phyloP scores from a whole-genome alignment of 1,139 yeast species.

The Yamadazyma sp. region DNA sequence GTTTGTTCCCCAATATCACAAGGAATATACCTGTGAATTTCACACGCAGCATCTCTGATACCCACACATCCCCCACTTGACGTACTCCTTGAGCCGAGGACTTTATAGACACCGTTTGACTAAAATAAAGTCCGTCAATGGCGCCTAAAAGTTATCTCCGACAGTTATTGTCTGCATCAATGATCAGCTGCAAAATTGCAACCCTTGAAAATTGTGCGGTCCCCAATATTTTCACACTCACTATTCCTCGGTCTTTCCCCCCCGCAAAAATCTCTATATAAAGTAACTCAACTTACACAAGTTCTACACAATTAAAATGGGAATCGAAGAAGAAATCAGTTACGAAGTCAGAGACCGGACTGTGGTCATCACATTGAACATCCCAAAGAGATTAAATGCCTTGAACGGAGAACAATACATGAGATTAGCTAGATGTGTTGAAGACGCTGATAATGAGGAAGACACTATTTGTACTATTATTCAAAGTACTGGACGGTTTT shows the following conservation, averaged over 20 bases:
- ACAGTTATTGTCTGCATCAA: too few species aligned
- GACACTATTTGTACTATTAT: constrained; percentile 66
- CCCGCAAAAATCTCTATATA: constrained; percentile 15
- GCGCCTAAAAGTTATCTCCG: too few species aligned
- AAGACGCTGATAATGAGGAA: constrained; percentile 66
- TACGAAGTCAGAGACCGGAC: constrained; percentile 54
- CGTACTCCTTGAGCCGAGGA: too few species aligned
- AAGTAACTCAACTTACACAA: not conserved
- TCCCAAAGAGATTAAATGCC: constrained; percentile 67
- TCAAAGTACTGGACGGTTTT: constrained; percentile 72
- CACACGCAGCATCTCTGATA: too few species aligned
- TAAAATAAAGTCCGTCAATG: too few species aligned
- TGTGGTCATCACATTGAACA: constrained; percentile 68
- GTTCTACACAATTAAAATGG: too few species aligned
- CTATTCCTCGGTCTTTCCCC: constrained; percentile 11
- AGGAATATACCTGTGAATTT: not conserved
- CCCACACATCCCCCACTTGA: too few species aligned
- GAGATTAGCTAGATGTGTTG: constrained; percentile 58
- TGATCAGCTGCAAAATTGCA: too few species aligned
- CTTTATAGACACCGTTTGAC: too few species aligned
- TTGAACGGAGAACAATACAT: constrained; percentile 66
- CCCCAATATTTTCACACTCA: too few species aligned
- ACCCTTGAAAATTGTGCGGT: too few species aligned
- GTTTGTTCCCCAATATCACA: too few species aligned
- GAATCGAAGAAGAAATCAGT: constrained; percentile 28